Percentiles rank a stretch among this genome's conserved stretches.
Conservation (phyloP, 805 yeast genomes). For the Kluyveromyces lactis region DNA sequence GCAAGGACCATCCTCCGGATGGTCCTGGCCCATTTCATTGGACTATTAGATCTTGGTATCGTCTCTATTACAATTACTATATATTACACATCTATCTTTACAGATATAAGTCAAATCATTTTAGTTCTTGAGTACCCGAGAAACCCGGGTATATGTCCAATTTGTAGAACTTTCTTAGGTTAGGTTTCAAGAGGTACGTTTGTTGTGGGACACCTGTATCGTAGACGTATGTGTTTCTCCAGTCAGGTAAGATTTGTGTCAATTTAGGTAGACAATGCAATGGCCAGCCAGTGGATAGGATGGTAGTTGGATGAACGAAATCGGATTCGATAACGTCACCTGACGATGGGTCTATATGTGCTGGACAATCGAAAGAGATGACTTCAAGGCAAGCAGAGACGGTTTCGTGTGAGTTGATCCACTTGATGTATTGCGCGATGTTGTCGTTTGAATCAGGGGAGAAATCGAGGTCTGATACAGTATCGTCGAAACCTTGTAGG, state of each 20-base stretch:
- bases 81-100: no score
- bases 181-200: slow-evolving; percentile 2
- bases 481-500: slow-evolving; percentile 74
- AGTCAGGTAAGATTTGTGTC: slow-evolving; percentile 3
- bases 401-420: slow-evolving; percentile 44
- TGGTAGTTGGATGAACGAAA: slow-evolving; percentile 3
- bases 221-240: slow-evolving; percentile 4
- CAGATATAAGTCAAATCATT: no score
- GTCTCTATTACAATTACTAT: no score
- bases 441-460: slow-evolving; percentile 9
- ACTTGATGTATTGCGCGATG: slow-evolving; percentile 32
- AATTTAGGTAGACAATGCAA: slow-evolving; percentile 3
- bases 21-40: no score
- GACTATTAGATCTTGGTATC: no score
- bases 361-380: slow-evolving; percentile 4
- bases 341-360: slow-evolving; percentile 4
- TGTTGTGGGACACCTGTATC: slow-evolving; percentile 4
- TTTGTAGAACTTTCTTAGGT: slow-evolving; percentile 2
- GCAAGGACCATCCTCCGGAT: no score
- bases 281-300: slow-evolving; percentile 4
- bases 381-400: background rate
- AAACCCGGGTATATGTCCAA: slow-evolving; percentile 2
- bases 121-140: slow-evolving; percentile 2
- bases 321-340: slow-evolving; percentile 3
- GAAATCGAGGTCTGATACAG: slow-evolving; percentile 43